These are phyloP conservation scores for Nemophila menziesii DNA, from an alignment of 257 asterid species.

Conservation along the genomic window DNA sequence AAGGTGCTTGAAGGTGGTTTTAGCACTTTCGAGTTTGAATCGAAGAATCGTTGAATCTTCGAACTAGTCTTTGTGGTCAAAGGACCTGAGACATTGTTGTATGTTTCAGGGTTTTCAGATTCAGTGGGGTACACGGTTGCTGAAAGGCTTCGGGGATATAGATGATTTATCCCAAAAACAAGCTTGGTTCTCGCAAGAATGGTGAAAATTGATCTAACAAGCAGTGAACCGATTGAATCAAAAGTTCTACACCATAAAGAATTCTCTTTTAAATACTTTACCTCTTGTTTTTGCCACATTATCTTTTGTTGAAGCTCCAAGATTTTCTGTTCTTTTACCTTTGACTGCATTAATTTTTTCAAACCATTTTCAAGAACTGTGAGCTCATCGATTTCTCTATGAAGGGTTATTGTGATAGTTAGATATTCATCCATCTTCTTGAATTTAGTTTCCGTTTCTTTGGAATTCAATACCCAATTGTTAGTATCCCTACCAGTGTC, in stretches of 20 bases:
- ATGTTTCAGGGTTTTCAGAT: conserved; percentile 14
- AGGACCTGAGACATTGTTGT: conserved; percentile 49
- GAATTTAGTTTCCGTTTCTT: conserved; percentile 45
- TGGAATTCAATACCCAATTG: conserved; percentile 40
- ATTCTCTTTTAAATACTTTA: conserved; percentile 59
- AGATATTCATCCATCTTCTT: conserved; percentile 57
- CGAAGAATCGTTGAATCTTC: conserved; percentile 26
- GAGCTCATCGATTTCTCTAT: conserved; percentile 64
- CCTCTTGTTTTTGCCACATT: conserved; percentile 64
- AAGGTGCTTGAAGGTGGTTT: conserved; percentile 55
- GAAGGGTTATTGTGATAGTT: conserved; percentile 38
- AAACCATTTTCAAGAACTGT: conserved; percentile 32
- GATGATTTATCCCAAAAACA: conserved; percentile 53
- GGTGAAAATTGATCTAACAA: conserved; percentile 59
- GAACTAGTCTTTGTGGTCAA: conserved; percentile 21
- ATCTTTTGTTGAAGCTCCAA: conserved; percentile 62
- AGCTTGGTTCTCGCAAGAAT: conserved; percentile 59
- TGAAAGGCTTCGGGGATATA: conserved; percentile 55
- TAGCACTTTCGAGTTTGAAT: conserved; percentile 33
- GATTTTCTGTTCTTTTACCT: conserved; percentile 39
- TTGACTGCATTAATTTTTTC: conserved; percentile 29
- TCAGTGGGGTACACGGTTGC: conserved; percentile 81
- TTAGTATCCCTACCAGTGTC: conserved; percentile 55
- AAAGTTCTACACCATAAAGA: conserved; percentile 76
- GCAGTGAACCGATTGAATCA: conserved; percentile 45